A percentile compares a stretch with the other conserved stretches of the same genome.
Evolutionary conservation across 2,329 filamentous ascomycete genomes (phyloP).

Genomic region (Nectriaceae sp.): DNA sequence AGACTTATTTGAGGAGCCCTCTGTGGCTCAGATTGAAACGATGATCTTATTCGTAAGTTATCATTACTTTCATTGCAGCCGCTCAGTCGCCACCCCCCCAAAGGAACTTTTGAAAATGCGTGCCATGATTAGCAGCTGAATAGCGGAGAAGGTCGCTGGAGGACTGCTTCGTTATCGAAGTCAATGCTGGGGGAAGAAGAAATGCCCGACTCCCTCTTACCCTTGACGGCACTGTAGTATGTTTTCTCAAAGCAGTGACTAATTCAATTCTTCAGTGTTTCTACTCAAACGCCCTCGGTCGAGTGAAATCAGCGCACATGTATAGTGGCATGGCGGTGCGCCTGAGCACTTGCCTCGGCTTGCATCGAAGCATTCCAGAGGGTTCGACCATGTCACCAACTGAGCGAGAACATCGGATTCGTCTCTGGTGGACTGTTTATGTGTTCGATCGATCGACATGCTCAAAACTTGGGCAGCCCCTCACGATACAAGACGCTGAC

Average conservation of each 20-base stretch:
- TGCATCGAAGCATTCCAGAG: conserved; percentile 10
- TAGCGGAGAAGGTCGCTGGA: no score
- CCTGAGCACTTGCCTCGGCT: conserved; percentile 11
- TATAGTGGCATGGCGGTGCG: conserved; percentile 17
- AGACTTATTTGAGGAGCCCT: conserved; percentile 15
- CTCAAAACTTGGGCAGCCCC: conserved; percentile 14
- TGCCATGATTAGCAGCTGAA: no score
- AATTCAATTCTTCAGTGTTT: no score
- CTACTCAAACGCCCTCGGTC: conserved; percentile 13
- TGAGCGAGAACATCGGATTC: conserved; percentile 11
- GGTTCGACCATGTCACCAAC: conserved; percentile 3
- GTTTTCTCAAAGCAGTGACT: no score
- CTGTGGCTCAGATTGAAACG: conserved; percentile 11
- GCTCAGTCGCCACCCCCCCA: no score
- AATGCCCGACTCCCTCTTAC: no score
- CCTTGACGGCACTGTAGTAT: no score
- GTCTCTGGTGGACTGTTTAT: conserved; percentile 18
- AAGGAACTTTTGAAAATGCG: no score
- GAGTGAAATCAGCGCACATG: conserved; percentile 15
- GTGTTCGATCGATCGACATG: conserved; percentile 15
- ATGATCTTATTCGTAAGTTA: conserved; percentile 14
- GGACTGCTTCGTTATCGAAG: no score
- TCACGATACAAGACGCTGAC: conserved; percentile 15
- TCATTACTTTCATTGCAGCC: no score
- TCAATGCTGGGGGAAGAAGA: no score